Conservation (phyloP, 345 rosid genomes). For the Populus simonii region DNA sequence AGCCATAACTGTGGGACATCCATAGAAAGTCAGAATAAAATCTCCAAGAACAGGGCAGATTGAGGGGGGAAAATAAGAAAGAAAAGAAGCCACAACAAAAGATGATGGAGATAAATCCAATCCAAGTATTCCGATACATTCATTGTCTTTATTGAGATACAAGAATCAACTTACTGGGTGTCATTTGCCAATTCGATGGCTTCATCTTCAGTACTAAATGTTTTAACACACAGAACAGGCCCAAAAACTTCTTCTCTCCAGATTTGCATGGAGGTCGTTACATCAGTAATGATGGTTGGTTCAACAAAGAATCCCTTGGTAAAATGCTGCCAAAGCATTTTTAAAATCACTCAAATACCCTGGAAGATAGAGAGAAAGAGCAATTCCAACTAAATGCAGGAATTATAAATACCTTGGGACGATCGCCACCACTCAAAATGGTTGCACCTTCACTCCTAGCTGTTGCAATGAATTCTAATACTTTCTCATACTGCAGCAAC, state of each 20-base stretch:
- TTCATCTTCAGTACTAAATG: slow-evolving; percentile 88
- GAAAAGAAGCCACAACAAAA: neutral
- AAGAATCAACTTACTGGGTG: slow-evolving; percentile 59
- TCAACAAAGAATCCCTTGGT: slow-evolving; percentile 78
- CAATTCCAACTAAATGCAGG: slow-evolving; percentile 7
- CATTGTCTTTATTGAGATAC: neutral
- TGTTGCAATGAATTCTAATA: slow-evolving; percentile 66
- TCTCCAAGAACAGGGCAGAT: neutral
- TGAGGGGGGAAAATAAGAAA: neutral
- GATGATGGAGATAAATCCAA: neutral
- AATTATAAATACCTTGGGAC: slow-evolving; percentile 57
- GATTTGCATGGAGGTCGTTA: slow-evolving; percentile 86
- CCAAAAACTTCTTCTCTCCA: slow-evolving; percentile 99
- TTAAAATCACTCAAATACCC: slow-evolving; percentile 12
- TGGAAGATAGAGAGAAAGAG: slow-evolving; percentile 11
- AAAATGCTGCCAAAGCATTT: slow-evolving; percentile 54
- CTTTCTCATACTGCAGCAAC: slow-evolving; percentile 68
- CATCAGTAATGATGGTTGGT: slow-evolving; percentile 74
- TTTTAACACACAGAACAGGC: slow-evolving; percentile 87
- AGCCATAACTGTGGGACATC: slow-evolving; percentile 54
- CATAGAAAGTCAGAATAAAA: slow-evolving; percentile 15
- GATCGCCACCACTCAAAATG: slow-evolving; percentile 69
- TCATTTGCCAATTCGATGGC: slow-evolving; percentile 93
- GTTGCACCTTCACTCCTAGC: slow-evolving; percentile 95
- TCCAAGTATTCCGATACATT: neutral